Conservation (phyloP, 1,139 yeast species). For the Taiozyma sp. region DNA sequence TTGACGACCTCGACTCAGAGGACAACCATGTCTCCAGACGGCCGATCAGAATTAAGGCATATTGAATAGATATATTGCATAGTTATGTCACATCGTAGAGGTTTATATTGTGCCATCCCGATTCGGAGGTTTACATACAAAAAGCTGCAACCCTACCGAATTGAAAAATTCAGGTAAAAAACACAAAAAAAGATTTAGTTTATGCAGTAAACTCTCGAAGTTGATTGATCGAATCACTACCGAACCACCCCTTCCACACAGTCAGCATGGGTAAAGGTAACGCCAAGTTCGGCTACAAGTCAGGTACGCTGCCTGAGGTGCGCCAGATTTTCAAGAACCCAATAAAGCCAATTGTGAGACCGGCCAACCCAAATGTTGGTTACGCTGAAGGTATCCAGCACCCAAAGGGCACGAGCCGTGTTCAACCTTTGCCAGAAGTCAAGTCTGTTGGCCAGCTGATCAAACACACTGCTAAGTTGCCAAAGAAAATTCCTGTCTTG, state of each 20-base stretch:
- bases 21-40: constrained; percentile 29
- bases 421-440: constrained; percentile 48
- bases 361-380: constrained; percentile 52
- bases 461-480: constrained; percentile 41
- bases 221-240: neutral
- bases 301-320: constrained; percentile 78
- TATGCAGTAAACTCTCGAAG: neutral
- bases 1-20: constrained; percentile 42
- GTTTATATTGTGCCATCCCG: neutral
- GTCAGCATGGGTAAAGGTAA: constrained; percentile 39
- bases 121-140: neutral
- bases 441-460: constrained; percentile 58
- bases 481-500: constrained; percentile 26
- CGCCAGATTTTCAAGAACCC: constrained; percentile 70
- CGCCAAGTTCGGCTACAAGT: constrained; percentile 49
- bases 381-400: constrained; percentile 73
- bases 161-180: neutral
- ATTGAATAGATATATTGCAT: constrained; percentile 2
- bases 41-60: constrained; percentile 31
- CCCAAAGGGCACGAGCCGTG: constrained; percentile 63
- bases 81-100: neutral
- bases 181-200: neutral
- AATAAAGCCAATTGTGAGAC: constrained; percentile 49
- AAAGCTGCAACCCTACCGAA: neutral
- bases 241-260: neutral